Evolutionary conservation across 2,329 filamentous ascomycete species (phyloP).

Genomic region (Talaromyces sp.): DNA sequence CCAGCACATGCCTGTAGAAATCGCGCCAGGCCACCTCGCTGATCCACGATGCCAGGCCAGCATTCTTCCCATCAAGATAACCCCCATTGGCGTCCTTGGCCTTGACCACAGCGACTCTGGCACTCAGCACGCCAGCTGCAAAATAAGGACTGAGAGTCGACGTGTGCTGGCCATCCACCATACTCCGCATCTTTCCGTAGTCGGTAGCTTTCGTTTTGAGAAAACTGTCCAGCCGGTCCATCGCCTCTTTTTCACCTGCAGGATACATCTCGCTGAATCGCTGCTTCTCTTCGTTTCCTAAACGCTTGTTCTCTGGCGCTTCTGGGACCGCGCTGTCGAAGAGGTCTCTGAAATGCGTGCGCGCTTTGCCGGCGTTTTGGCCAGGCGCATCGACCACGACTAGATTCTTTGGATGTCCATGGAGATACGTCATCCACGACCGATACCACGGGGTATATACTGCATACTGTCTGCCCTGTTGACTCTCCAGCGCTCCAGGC

Average conservation of each 20-base stretch:
- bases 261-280: slow-evolving; percentile 62
- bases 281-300: slow-evolving; percentile 56
- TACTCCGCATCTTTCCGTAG: slow-evolving; percentile 63
- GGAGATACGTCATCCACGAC: slow-evolving; percentile 68
- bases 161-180: slow-evolving; percentile 59
- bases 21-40: slow-evolving; percentile 81
- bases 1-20: slow-evolving; percentile 82
- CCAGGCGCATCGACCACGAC: slow-evolving; percentile 55
- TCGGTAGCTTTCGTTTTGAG: slow-evolving; percentile 56
- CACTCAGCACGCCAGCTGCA: slow-evolving; percentile 62
- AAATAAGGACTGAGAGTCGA: slow-evolving; percentile 69
- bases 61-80: slow-evolving; percentile 60
- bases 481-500: slow-evolving; percentile 63
- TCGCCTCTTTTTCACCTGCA: slow-evolving; percentile 68
- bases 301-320: slow-evolving; percentile 57
- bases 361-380: slow-evolving; percentile 49
- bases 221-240: slow-evolving; percentile 60
- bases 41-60: slow-evolving; percentile 69
- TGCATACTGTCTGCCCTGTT: slow-evolving; percentile 71
- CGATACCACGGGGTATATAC: slow-evolving; percentile 82
- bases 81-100: slow-evolving; percentile 59
- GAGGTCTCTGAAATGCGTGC: slow-evolving; percentile 47
- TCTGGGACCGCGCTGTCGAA: slow-evolving; percentile 60
- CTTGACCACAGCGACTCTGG: slow-evolving; percentile 60
- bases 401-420: slow-evolving; percentile 59